Conservation (phyloP, 176 grass and related monocot genomes). For the Bonia amplexicaulis region DNA sequence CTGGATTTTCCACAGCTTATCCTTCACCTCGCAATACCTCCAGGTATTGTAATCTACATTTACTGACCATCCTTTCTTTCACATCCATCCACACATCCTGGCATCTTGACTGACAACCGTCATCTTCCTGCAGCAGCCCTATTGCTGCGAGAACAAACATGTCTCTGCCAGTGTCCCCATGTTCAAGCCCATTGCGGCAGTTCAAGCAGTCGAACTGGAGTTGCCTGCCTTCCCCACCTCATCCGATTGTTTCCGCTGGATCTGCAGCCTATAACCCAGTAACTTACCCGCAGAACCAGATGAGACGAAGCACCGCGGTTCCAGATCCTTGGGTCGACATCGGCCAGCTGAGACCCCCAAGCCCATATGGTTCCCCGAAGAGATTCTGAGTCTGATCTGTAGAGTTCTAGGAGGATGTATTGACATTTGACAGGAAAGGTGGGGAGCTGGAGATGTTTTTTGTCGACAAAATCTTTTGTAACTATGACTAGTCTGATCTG, state of each 20-base stretch:
- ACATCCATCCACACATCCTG: not conserved
- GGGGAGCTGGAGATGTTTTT: not conserved
- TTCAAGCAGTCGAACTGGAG: conserved; percentile 66
- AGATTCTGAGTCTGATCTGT: not conserved
- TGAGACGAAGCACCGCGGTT: not conserved
- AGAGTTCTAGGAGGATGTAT: not conserved
- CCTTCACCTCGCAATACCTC: not conserved
- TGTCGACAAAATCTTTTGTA: conserved; percentile 21
- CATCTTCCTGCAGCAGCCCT: not conserved
- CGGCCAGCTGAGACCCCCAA: not conserved
- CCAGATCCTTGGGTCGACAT: not conserved
- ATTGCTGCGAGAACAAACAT: not conserved
- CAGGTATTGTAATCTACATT: not conserved
- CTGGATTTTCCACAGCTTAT: not conserved
- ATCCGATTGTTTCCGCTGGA: conserved; percentile 41
- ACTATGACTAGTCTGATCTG: conserved; percentile 10
- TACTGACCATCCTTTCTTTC: not conserved
- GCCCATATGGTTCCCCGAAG: conserved; percentile 2
- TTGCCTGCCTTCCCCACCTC: conserved; percentile 78
- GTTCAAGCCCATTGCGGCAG: conserved; percentile 74
- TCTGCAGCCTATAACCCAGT: conserved; percentile 14
- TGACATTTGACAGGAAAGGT: not conserved
- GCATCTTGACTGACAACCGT: not conserved
- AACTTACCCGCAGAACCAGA: not conserved
- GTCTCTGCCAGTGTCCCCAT: conserved; percentile 78